Conservation (phyloP, 2,329 filamentous ascomycete genomes). For the Phoma sp. region DNA sequence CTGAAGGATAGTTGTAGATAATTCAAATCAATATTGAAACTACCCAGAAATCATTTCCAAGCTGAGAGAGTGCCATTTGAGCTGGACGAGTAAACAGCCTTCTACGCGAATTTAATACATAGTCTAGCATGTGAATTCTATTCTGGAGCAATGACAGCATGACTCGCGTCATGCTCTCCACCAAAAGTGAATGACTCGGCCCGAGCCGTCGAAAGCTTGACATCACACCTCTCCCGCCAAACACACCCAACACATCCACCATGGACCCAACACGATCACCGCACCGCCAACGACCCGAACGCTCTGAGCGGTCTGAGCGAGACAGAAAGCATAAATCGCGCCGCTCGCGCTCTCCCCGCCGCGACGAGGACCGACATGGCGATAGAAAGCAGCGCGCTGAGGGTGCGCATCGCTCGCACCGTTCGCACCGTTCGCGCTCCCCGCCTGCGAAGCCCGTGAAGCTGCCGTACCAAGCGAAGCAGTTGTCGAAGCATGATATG, state of each 20-base stretch:
- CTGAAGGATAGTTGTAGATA: no score
- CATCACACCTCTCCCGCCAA: slow-evolving; percentile 6
- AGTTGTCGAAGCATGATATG: slow-evolving; percentile 74
- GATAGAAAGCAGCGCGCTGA: slow-evolving; percentile 28
- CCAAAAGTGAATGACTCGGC: neutral
- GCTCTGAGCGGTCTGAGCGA: slow-evolving; percentile 7
- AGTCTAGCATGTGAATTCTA: no score
- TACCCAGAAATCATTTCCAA: no score
- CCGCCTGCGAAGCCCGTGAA: slow-evolving; percentile 33
- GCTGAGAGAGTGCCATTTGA: no score
- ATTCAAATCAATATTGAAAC: no score
- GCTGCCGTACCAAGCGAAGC: slow-evolving; percentile 71
- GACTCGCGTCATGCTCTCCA: neutral
- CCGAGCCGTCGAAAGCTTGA: slow-evolving; percentile 1
- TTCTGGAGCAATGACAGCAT: no score
- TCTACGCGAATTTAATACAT: no score
- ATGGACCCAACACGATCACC: slow-evolving; percentile 5
- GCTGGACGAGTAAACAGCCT: no score
- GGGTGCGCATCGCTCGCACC: neutral
- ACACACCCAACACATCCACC: slow-evolving; percentile 1
- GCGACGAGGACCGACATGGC: slow-evolving; percentile 30
- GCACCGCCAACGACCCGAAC: slow-evolving; percentile 1
- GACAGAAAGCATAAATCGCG: slow-evolving; percentile 46
- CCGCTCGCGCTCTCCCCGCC: slow-evolving; percentile 43
- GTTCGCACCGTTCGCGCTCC: slow-evolving; percentile 39